phyloP scores from a whole-genome alignment of 306 rosid genomes.

The Citrullus amarus region DNA sequence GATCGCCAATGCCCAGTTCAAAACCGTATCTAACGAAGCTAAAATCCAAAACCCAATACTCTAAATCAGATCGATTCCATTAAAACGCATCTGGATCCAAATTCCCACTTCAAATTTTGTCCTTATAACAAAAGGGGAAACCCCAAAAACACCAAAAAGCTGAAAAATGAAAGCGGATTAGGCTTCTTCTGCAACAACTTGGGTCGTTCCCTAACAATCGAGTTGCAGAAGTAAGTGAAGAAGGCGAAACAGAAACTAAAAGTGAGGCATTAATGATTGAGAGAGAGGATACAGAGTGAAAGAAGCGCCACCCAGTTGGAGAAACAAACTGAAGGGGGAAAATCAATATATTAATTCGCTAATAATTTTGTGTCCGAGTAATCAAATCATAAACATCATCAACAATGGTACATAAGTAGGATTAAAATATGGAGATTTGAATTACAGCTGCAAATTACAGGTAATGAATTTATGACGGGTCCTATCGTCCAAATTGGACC shows the following conservation, averaged over 20 bases:
- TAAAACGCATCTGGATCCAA: slow-evolving; percentile 2
- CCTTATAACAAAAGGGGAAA: background rate
- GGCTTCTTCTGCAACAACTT: background rate
- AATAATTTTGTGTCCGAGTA: background rate
- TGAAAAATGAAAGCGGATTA: background rate
- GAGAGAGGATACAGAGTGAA: background rate
- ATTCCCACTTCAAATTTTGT: background rate
- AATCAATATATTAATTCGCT: background rate
- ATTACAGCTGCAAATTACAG: background rate
- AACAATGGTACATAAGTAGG: background rate
- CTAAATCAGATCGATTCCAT: slow-evolving; percentile 5
- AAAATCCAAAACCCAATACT: background rate
- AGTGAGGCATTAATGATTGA: background rate
- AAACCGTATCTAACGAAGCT: background rate
- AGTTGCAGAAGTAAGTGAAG: background rate
- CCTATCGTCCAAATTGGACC: background rate
- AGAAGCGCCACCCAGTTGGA: background rate
- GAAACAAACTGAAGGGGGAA: background rate
- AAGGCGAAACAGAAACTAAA: background rate
- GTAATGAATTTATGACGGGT: background rate
- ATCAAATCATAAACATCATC: background rate
- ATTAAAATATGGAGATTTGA: background rate
- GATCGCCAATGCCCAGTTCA: background rate
- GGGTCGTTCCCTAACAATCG: background rate
- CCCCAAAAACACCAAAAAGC: background rate